These are phyloP conservation scores for Volvox reticuliferus DNA, from an alignment of 139 green algal genomes.

Conservation along the genomic window DNA sequence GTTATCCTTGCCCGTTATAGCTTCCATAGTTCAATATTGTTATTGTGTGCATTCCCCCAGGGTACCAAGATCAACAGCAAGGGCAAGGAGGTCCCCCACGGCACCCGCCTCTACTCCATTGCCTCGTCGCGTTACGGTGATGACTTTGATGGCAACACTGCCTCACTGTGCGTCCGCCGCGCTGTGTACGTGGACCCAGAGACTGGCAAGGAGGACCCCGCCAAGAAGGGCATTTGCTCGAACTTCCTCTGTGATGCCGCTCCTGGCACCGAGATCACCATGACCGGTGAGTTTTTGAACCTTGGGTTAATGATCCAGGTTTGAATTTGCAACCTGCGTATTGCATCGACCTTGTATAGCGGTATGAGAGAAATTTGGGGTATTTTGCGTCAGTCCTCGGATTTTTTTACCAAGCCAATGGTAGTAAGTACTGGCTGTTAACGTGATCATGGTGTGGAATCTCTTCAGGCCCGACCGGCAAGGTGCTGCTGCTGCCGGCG, in stretches of 20 bases:
- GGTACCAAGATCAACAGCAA: slow-evolving; percentile 96
- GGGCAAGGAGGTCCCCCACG: slow-evolving; percentile 96
- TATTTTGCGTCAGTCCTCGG: too few relatives aligned
- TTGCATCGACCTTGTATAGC: too few relatives aligned
- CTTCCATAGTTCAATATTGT: too few relatives aligned
- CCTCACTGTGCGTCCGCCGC: slow-evolving; percentile 95
- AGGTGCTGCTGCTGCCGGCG: slow-evolving; percentile 96
- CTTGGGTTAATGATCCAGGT: too few relatives aligned
- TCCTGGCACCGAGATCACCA: slow-evolving; percentile 92
- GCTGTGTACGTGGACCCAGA: slow-evolving; percentile 93
- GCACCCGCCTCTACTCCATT: slow-evolving; percentile 98
- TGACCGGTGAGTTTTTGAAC: slow-evolving; percentile 79
- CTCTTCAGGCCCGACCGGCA: slow-evolving; percentile 92
- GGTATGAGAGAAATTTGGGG: too few relatives aligned
- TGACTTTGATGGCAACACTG: slow-evolving; percentile 95
- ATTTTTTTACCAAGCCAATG: too few relatives aligned
- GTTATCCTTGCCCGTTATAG: too few relatives aligned
- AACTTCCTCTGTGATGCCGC: slow-evolving; percentile 99
- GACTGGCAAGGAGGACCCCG: slow-evolving; percentile 91
- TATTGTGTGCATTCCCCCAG: slow-evolving; percentile 50
- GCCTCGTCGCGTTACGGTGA: slow-evolving; percentile 97
- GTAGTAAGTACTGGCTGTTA: too few relatives aligned
- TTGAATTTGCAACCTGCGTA: too few relatives aligned
- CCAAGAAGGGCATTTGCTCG: slow-evolving; percentile 99
- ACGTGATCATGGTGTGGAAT: too few relatives aligned